phyloP scores from a whole-genome alignment of 768 basidiomycete species.

The Trametes villosa region DNA sequence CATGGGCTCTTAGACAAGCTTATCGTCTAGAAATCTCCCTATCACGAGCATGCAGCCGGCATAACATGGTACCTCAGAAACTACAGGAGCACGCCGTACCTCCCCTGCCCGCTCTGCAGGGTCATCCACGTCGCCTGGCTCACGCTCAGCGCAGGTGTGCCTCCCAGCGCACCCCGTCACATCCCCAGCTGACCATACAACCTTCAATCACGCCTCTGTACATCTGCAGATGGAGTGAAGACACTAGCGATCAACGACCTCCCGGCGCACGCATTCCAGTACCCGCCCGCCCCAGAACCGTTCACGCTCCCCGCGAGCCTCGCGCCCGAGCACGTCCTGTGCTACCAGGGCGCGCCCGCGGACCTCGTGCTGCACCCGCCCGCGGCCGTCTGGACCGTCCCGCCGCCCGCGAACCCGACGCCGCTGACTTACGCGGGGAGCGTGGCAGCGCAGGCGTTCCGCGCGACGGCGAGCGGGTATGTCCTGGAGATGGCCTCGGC shows the following conservation, averaged over 20 bases:
- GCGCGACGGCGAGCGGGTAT: too few relatives aligned
- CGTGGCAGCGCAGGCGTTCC: too few relatives aligned
- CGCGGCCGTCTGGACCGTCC: background rate
- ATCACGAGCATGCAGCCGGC: background rate
- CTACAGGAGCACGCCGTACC: background rate
- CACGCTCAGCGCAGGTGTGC: background rate
- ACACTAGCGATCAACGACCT: background rate
- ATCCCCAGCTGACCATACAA: background rate
- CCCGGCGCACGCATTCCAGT: background rate
- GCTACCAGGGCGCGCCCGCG: background rate
- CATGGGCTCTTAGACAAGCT: too few relatives aligned
- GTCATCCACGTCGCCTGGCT: conserved; percentile 2
- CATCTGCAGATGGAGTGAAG: background rate
- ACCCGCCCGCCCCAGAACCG: background rate
- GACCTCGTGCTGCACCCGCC: background rate
- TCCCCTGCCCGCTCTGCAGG: background rate
- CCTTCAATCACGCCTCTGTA: background rate
- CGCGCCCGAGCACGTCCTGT: background rate
- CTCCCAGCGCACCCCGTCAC: background rate
- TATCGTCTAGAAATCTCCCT: background rate
- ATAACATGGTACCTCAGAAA: background rate
- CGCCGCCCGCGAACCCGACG: background rate
- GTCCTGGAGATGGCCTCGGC: too few relatives aligned
- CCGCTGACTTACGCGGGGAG: too few relatives aligned
- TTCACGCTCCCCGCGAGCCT: background rate